Base-by-base conservation (phyloP, 2,329 filamentous ascomycete species). In the Neospermospora avenae region DNA sequence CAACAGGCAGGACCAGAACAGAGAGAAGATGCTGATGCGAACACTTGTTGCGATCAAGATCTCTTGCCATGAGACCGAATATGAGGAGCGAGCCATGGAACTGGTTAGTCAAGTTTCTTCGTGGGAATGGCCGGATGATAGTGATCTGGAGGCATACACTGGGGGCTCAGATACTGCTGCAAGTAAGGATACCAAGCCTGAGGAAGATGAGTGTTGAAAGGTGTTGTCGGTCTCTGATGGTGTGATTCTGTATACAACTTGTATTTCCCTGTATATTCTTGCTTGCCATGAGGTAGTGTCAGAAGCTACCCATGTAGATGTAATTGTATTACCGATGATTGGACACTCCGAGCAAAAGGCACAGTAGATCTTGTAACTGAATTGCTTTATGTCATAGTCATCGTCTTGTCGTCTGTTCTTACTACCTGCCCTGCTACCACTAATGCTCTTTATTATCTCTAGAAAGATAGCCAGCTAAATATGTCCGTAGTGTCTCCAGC, bases 111-210 rank as follows among this genome's bases (percentile, higher is more conserved):
- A 61, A 28, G 60, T 69, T 5, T 57, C 66, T 10, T 46, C 10
- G 0, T 73, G 69, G 70, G 55, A 48, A 39, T 73, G 71, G 72
- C 71, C 70, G 7, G 44, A 41, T 4, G 68, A 71, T 28, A 44
- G 58, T 16, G 67, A 69, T 49, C 55, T 66, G 14, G 51, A 59
- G 14, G 8, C 42, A 13, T 69, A 69, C 53, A 51, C 28, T 53
- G 31, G 48, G 22, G 24, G 16, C 13, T 14, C 24, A n/a, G 24
- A 52, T 16, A 37, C 16, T 24, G 55, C 46, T 24, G n/a, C 44
- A 16, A 34, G 20, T 25, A n/a, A 54, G 10, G 22, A 16, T 24
- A 16, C 10, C 2, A 37, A 49, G 34, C n/a, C 39, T 31, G 42
- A 16, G 2, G 31, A 42, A n/a, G 7, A 28, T 10, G 31, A 22